phyloP scores from a whole-genome alignment of 1,139 yeast genomes.

The Geotrichum cucujoidarum region DNA sequence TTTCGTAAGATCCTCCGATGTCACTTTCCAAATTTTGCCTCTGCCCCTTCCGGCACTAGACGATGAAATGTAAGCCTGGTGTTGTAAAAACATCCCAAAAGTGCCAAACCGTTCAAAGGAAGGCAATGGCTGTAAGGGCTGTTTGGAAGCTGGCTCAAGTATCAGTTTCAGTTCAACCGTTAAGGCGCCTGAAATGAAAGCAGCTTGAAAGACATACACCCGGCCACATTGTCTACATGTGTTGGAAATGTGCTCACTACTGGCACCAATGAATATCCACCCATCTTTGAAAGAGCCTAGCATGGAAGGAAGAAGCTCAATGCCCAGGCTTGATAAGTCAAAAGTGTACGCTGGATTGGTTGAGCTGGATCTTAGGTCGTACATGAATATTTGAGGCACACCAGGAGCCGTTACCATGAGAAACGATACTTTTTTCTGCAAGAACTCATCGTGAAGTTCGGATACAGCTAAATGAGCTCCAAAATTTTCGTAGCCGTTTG shows the following conservation, averaged over 20 bases:
- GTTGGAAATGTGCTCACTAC: conserved; percentile 20
- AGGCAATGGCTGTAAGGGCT: background rate
- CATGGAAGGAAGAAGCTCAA: conserved; percentile 20
- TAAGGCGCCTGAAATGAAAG: conserved; percentile 19
- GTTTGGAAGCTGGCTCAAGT: background rate
- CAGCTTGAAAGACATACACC: conserved; percentile 37
- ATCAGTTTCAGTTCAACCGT: background rate
- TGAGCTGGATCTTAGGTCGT: conserved; percentile 13
- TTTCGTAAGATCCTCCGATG: conserved; percentile 26
- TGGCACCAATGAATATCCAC: conserved; percentile 30
- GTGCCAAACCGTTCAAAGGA: conserved; percentile 37
- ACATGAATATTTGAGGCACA: conserved; percentile 29
- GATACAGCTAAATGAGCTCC: too few species aligned
- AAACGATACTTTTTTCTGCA: conserved; percentile 1
- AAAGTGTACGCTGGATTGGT: too few species aligned
- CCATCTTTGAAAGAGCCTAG: conserved; percentile 23
- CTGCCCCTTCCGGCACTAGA: conserved; percentile 39
- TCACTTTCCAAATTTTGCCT: conserved; percentile 45
- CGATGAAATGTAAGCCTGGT: conserved; percentile 37
- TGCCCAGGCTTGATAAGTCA: too few species aligned
- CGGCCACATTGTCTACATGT: conserved; percentile 38
- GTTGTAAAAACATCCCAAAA: conserved; percentile 30
- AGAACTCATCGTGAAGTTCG: background rate
- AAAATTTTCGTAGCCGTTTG: conserved; percentile 25
- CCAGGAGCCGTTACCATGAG: conserved; percentile 35